phyloP scores from a whole-genome alignment of 768 basidiomycete genomes.

The Suillus clintonianus region DNA sequence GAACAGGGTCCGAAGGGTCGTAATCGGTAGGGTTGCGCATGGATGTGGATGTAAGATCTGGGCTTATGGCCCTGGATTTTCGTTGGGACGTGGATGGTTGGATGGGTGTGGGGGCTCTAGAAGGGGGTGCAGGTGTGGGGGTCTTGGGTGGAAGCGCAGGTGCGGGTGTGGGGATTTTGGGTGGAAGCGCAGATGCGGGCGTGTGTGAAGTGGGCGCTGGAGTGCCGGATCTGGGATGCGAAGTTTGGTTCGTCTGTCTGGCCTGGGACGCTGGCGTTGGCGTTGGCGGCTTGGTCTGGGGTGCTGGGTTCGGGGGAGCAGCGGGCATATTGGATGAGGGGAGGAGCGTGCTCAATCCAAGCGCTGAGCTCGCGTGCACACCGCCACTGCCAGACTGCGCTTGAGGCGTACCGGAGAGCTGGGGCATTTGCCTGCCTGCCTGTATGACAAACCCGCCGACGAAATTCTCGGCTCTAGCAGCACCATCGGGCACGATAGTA shows the following conservation, averaged over 20 bases:
- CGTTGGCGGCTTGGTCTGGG: neutral
- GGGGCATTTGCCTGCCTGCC: neutral
- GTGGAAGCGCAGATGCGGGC: neutral
- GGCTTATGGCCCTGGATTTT: neutral
- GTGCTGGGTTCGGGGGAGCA: neutral
- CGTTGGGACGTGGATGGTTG: neutral
- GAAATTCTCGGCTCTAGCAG: neutral
- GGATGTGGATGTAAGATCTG: slow-evolving; percentile 8
- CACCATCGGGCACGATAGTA: neutral
- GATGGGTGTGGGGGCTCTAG: neutral
- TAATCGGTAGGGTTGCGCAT: neutral
- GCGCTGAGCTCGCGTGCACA: neutral
- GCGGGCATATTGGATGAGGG: neutral
- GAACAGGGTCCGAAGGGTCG: neutral
- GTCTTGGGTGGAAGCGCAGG: neutral
- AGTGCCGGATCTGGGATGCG: neutral
- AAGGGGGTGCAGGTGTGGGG: neutral
- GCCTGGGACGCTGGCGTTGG: neutral
- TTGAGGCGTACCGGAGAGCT: neutral
- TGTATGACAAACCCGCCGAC: neutral
- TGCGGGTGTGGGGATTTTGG: neutral
- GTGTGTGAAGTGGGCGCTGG: neutral
- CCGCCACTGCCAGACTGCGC: neutral
- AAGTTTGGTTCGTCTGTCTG: neutral
- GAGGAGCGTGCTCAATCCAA: neutral